These are phyloP conservation scores for Ophiostoma angusticollis DNA, from an alignment of 2,329 filamentous ascomycete genomes.

Conservation along the genomic window DNA sequence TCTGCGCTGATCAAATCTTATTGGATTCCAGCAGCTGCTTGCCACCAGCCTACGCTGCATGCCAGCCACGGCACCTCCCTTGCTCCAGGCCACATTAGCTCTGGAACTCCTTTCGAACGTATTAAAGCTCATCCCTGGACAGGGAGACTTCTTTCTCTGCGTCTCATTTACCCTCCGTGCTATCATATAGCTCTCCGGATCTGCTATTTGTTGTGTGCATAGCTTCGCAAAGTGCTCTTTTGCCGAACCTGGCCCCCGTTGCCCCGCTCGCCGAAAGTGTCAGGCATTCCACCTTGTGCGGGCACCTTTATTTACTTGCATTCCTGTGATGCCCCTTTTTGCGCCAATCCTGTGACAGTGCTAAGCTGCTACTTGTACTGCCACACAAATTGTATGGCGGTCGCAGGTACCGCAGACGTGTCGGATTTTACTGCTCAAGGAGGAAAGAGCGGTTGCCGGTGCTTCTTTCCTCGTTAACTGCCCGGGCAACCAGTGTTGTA, in stretches of 20 bases:
- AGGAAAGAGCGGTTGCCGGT: conserved; percentile 8
- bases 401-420: conserved; percentile 2
- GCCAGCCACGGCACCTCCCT: conserved; percentile 1
- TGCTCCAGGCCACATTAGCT: neutral
- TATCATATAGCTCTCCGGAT: neutral
- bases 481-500: conserved; percentile 9
- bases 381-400: neutral
- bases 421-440: neutral
- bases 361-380: neutral
- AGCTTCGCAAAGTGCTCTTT: neutral
- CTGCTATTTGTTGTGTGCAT: neutral
- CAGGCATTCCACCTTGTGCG: conserved; percentile 6
- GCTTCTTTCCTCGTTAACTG: conserved; percentile 8
- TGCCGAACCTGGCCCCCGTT: neutral
- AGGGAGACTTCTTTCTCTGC: neutral
- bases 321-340: conserved; percentile 6
- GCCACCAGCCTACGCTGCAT: conserved; percentile 4
- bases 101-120: too few species aligned
- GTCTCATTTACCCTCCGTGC: neutral
- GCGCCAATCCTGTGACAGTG: too few species aligned
- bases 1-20: conserved; percentile 4
- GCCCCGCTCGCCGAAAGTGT: neutral
- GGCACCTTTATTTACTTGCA: conserved; percentile 5
- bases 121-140: conserved; percentile 7
- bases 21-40: conserved; percentile 7